Evolutionary conservation across 2,329 filamentous ascomycete species (phyloP).

Genomic region (Cladosporium halotolerans): DNA sequence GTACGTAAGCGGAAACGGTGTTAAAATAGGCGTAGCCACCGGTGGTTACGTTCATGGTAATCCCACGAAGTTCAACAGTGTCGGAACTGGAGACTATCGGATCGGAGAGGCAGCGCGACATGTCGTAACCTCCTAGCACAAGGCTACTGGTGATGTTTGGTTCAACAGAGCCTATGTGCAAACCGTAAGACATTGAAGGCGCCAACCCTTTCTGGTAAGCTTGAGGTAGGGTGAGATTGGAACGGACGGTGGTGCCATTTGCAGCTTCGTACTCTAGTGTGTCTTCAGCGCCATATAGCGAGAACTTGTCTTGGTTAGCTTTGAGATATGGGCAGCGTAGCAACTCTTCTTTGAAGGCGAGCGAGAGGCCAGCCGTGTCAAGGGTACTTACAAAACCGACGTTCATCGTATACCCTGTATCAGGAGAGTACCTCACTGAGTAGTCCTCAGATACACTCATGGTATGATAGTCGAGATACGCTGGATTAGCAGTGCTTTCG

Average conservation of each 20-base stretch:
- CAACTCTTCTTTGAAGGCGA: neutral
- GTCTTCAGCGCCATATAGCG: conserved; percentile 7
- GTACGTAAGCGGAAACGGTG: conserved; percentile 16
- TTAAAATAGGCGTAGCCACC: conserved; percentile 36
- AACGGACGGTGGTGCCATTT: neutral
- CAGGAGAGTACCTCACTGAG: neutral
- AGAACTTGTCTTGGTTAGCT: conserved; percentile 13
- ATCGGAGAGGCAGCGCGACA: conserved; percentile 12
- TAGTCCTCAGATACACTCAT: neutral
- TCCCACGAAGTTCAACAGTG: conserved; percentile 32
- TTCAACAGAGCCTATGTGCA: conserved; percentile 15
- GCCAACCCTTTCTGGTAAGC: conserved; percentile 14
- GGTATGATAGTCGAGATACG: conserved; percentile 3
- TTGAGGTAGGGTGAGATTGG: conserved; percentile 9
- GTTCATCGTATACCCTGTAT: conserved; percentile 11
- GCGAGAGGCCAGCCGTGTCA: no score
- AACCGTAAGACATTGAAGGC: conserved; percentile 15
- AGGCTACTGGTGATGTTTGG: conserved; percentile 12
- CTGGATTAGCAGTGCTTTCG: conserved; percentile 1
- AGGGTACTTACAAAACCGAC: conserved; percentile 13
- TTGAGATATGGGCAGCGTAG: neutral
- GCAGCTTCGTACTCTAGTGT: conserved; percentile 1
- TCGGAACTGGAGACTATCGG: conserved; percentile 12
- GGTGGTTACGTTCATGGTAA: conserved; percentile 36
- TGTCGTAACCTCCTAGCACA: conserved; percentile 19